A percentile compares a stretch with the other conserved stretches of the same genome.
Conservation (phyloP, 1,139 yeast species). For the Sugiyamaella paludigena region DNA sequence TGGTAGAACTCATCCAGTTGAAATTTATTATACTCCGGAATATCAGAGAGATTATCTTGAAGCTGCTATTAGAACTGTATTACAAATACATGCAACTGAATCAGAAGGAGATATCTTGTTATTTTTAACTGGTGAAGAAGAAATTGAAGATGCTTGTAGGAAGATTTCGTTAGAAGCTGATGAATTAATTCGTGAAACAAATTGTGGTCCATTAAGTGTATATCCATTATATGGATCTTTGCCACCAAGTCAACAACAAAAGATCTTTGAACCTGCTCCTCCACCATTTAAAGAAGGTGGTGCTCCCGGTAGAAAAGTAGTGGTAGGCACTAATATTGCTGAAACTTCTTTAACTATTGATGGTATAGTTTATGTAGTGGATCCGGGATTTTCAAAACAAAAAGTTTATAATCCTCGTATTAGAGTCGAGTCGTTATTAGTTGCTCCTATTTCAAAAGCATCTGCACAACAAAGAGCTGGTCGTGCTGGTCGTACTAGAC, state of each 20-base stretch:
- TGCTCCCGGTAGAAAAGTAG: constrained; percentile 88
- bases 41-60: constrained; percentile 92
- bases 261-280: constrained; percentile 89
- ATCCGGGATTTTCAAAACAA: constrained; percentile 96
- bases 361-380: constrained; percentile 95
- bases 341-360: constrained; percentile 97
- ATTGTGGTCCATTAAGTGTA: constrained; percentile 82
- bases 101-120: constrained; percentile 88
- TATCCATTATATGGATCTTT: constrained; percentile 94
- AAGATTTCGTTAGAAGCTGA: constrained; percentile 86
- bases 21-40: constrained; percentile 94
- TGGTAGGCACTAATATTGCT: constrained; percentile 94
- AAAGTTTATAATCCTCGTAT: constrained; percentile 96
- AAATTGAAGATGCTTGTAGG: constrained; percentile 94
- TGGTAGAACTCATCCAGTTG: constrained; percentile 97
- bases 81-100: constrained; percentile 96
- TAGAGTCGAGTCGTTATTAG: constrained; percentile 89
- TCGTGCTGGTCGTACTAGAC: constrained; percentile 99
- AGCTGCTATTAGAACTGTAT: constrained; percentile 89
- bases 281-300: constrained; percentile 60
- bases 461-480: constrained; percentile 99
- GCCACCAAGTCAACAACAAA: constrained; percentile 94
- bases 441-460: constrained; percentile 95
- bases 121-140: constrained; percentile 96
- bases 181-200: constrained; percentile 80